Conservation (phyloP, 176 grass and related monocot species). For the Chloris gayana region DNA sequence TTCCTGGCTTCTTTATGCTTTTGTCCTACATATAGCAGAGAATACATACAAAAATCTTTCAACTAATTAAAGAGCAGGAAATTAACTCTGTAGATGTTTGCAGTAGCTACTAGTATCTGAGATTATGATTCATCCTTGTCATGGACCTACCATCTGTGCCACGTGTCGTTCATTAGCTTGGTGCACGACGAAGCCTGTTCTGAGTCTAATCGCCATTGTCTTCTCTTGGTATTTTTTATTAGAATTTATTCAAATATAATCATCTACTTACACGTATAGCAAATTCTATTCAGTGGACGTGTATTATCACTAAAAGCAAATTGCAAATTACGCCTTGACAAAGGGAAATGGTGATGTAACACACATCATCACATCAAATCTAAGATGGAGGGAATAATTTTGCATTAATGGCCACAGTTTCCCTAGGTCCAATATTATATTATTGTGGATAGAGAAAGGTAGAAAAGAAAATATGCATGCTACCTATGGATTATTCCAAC, state of each 20-base stretch:
- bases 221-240: background rate
- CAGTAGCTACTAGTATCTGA: background rate
- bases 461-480: background rate
- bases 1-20: background rate
- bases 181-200: background rate
- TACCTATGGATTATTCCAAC: slow-evolving; percentile 31
- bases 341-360: slow-evolving; percentile 13
- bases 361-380: slow-evolving; percentile 26
- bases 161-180: background rate
- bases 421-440: slow-evolving; percentile 12
- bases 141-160: background rate
- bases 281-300: background rate
- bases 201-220: background rate
- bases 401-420: background rate
- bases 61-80: background rate
- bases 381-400: slow-evolving; percentile 4
- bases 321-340: too few species aligned
- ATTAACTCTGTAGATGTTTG: background rate
- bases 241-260: background rate
- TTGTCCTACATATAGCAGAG: background rate
- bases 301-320: background rate
- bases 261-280: background rate
- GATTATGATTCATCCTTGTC: background rate
- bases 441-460: slow-evolving; percentile 28
- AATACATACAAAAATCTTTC: background rate